A percentile compares a stretch with the other conserved stretches of the same genome.
These are phyloP conservation scores for Lachnellula occidentalis DNA, from an alignment of 2,329 filamentous ascomycete species.

Conservation along the genomic window DNA sequence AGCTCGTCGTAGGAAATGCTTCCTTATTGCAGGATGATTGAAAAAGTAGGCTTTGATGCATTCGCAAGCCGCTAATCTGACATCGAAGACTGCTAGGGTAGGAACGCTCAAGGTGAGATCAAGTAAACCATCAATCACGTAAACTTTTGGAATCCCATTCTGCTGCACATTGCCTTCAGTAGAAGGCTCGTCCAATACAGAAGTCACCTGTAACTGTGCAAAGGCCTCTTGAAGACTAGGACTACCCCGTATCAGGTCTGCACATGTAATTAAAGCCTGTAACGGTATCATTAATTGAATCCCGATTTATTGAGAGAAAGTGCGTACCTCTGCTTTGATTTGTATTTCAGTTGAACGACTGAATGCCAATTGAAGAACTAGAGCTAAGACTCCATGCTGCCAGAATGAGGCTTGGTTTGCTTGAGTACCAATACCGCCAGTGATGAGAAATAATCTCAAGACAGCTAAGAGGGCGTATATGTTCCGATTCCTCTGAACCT, in stretches of 20 bases:
- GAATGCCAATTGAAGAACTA: slow-evolving; percentile 79
- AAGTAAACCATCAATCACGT: slow-evolving; percentile 89
- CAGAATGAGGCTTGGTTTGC: slow-evolving; percentile 85
- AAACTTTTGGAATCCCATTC: slow-evolving; percentile 59
- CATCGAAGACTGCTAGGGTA: slow-evolving; percentile 64
- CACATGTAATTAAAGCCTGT: slow-evolving; percentile 75
- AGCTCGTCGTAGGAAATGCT: slow-evolving; percentile 81
- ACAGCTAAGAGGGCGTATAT: slow-evolving; percentile 85
- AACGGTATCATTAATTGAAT: slow-evolving; percentile 12
- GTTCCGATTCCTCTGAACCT: slow-evolving; percentile 79
- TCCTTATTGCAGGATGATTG: slow-evolving; percentile 71
- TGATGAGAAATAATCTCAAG: slow-evolving; percentile 76
- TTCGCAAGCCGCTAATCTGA: slow-evolving; percentile 78
- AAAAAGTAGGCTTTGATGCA: slow-evolving; percentile 91
- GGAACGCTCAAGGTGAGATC: slow-evolving; percentile 71
- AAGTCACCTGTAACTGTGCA: slow-evolving; percentile 74
- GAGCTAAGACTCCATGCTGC: slow-evolving; percentile 72
- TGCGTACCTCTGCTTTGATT: slow-evolving; percentile 71
- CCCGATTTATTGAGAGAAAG: not conserved
- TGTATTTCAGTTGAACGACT: slow-evolving; percentile 63
- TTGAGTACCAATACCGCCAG: slow-evolving; percentile 72
- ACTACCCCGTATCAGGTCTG: slow-evolving; percentile 83
- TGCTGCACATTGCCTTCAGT: slow-evolving; percentile 33
- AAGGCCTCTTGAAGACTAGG: slow-evolving; percentile 78
- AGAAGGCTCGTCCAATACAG: slow-evolving; percentile 43